Base-by-base conservation (phyloP, 1,139 yeast genomes). In the Magnusiomyces suaveolens region DNA sequence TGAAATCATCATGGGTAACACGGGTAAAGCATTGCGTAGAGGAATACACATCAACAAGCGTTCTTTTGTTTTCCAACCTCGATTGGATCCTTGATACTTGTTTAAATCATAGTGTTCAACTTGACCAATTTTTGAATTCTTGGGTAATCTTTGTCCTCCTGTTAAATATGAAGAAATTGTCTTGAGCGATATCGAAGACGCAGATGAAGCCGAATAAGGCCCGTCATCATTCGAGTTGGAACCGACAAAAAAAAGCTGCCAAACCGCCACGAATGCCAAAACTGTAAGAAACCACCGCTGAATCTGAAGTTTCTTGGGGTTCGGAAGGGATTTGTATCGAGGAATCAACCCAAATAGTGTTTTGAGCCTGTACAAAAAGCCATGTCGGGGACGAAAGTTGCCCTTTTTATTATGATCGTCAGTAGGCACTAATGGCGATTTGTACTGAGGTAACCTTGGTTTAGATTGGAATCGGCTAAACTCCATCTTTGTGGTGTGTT, bases 11-110 rank as follows among this genome's bases (percentile, higher is more conserved):
- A 81, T 76, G 24, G 84, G 84, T 56, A 82, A 63, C 64, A 81
- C 86, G 23, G 77, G 72, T 18, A 82, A 81, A 1, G 87, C 87
- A 63, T 82, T 85, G 66, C 87, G 75, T 57, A 82, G 66, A 4
- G 88, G 88, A 41, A 82, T 83, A 62, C 83, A 79, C 58, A 82
- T 75, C 48, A 83, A 69, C 38, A 83, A 76, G 46, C 81, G 72
- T 60, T 83, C 86, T 16, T 72, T 73, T 29, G 71, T 68, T 59
- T 75, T 77, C 78, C 82, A 78, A 18, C 86, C 86, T 52, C 78
- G 75, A 3, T 70, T 63, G 20, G 76, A 63, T 25, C 82, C 81
- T 39, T 68, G 69, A 58, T 73, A 76, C 48, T 75, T 73, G 43
- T 69, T 67, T 54, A 83, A 64, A 64, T 82, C 86, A 61, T 78